Percentiles rank a stretch among this genome's conserved stretches.
phyloP scores from a whole-genome alignment of 176 grass and related monocot genomes.

The Pontederia paniculata region DNA sequence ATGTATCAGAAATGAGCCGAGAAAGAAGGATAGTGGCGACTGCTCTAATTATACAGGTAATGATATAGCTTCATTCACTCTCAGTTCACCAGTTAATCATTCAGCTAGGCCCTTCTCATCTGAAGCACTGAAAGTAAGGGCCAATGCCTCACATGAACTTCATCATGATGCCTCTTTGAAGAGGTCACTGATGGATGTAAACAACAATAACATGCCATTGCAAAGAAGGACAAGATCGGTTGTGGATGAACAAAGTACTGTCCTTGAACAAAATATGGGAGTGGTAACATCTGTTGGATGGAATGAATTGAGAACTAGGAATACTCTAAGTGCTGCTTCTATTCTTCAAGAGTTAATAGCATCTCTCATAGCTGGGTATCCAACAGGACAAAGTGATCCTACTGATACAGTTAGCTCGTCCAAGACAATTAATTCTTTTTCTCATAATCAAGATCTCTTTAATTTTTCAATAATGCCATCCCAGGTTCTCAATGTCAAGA shows the following conservation, averaged over 20 bases:
- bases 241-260: neutral
- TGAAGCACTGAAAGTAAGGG: neutral
- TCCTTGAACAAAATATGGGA: neutral
- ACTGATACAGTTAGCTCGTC: too few species aligned
- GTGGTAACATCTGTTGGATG: neutral
- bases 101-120: neutral
- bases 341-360: neutral
- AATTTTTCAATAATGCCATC: too few species aligned
- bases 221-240: neutral
- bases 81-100: neutral
- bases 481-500: too few species aligned
- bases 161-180: neutral
- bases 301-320: neutral
- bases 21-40: neutral
- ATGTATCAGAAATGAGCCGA: neutral
- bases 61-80: neutral
- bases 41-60: neutral
- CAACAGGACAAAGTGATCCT: neutral
- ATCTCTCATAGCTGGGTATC: too few species aligned
- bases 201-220: neutral
- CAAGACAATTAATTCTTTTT: too few species aligned
- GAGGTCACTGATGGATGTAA: neutral
- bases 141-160: neutral
- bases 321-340: neutral
- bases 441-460: too few species aligned